Evolutionary conservation across 495 filamentous ascomycete genomes (phyloP).

Genomic region (Lophiotrema nucula): DNA sequence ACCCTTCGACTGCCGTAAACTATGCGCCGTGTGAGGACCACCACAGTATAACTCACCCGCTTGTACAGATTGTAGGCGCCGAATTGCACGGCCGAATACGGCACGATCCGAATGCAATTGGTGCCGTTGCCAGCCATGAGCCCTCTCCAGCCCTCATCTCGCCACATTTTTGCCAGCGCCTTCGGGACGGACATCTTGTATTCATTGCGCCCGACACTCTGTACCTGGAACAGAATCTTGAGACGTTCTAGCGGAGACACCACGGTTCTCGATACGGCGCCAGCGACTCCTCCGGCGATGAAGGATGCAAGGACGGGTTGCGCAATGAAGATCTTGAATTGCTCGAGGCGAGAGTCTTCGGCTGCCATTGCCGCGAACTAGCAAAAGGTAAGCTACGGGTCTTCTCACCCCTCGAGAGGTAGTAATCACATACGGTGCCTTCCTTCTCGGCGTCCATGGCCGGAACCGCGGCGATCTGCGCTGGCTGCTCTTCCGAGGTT

Average conservation of each 20-base stretch:
- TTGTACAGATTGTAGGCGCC: slow-evolving; percentile 98
- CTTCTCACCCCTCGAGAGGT: neutral
- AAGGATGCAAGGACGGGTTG: slow-evolving; percentile 89
- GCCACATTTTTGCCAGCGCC: slow-evolving; percentile 90
- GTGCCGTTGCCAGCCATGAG: slow-evolving; percentile 97
- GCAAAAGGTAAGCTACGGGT: neutral
- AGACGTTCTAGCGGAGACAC: slow-evolving; percentile 93
- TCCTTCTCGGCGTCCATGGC: slow-evolving; percentile 8
- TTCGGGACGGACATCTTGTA: slow-evolving; percentile 89
- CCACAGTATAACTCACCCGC: slow-evolving; percentile 60
- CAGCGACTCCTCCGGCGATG: slow-evolving; percentile 91
- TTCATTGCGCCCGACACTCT: slow-evolving; percentile 84
- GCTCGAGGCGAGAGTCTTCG: slow-evolving; percentile 11
- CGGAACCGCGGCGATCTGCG: slow-evolving; percentile 6
- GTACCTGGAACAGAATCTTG: slow-evolving; percentile 96
- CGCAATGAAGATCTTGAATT: slow-evolving; percentile 45
- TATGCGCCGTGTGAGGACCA: too few species aligned
- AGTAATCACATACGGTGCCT: slow-evolving; percentile 14
- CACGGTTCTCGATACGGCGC: slow-evolving; percentile 94
- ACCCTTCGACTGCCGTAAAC: slow-evolving; percentile 4
- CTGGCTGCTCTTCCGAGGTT: slow-evolving; percentile 9
- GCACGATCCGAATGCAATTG: slow-evolving; percentile 96
- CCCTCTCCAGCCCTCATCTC: slow-evolving; percentile 91
- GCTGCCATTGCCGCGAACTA: too few species aligned
- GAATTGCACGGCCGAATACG: slow-evolving; percentile 97